Percentiles rank a stretch among this genome's conserved stretches.
Evolutionary conservation across 2,329 filamentous ascomycete genomes (phyloP).

Genomic region (Arthroderma sp.): DNA sequence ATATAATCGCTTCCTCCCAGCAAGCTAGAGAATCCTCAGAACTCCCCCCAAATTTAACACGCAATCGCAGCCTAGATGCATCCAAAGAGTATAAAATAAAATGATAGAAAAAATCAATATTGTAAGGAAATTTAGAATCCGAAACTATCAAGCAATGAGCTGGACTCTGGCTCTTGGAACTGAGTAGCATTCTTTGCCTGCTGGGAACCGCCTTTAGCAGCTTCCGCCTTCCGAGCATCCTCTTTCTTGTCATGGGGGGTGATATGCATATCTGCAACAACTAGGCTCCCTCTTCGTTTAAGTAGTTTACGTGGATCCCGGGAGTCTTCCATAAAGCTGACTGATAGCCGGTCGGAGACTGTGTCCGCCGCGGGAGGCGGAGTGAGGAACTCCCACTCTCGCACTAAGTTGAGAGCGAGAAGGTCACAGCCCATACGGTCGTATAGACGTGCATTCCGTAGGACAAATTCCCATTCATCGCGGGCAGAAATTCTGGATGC

Average conservation of each 20-base stretch:
- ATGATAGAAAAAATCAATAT: background rate
- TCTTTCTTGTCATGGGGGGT: slow-evolving; percentile 28
- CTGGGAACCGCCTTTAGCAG: slow-evolving; percentile 26
- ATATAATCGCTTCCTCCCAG: background rate
- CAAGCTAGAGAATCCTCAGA: background rate
- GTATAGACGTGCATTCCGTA: slow-evolving; percentile 74
- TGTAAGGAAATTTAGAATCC: slow-evolving; percentile 67
- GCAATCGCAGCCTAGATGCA: background rate
- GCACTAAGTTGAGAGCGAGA: slow-evolving; percentile 65
- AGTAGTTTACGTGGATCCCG: slow-evolving; percentile 57
- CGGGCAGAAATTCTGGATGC: slow-evolving; percentile 66
- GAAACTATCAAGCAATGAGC: slow-evolving; percentile 81
- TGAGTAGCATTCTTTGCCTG: slow-evolving; percentile 54
- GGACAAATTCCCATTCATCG: slow-evolving; percentile 77
- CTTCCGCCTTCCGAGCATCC: slow-evolving; percentile 25
- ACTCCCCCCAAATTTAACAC: background rate
- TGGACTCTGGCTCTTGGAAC: slow-evolving; percentile 87
- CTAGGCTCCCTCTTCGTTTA: slow-evolving; percentile 60
- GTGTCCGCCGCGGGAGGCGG: slow-evolving; percentile 19
- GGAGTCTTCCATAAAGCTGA: slow-evolving; percentile 20
- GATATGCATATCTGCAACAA: slow-evolving; percentile 56
- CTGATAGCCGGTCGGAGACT: slow-evolving; percentile 9
- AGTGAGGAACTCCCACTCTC: slow-evolving; percentile 40
- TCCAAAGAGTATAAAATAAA: background rate
- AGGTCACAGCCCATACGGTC: slow-evolving; percentile 89